A percentile compares a stretch with the other conserved stretches of the same genome.
Conservation (phyloP, 352 stramenopile species). For the Pythium chondricola region DNA sequence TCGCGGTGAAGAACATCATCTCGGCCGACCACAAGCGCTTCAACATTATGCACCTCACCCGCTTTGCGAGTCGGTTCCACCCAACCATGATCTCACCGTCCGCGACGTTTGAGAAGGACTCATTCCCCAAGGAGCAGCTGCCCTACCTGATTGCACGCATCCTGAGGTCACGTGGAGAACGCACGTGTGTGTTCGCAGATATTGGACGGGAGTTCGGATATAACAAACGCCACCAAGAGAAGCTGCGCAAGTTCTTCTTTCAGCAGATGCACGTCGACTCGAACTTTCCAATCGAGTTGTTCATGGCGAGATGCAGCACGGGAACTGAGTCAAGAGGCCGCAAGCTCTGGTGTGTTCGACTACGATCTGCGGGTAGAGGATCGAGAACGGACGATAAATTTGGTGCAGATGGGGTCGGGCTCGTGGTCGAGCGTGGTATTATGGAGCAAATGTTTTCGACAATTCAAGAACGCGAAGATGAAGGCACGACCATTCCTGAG, state of each 20-base stretch:
- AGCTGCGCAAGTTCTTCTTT: constrained; percentile 78
- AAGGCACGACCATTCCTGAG: constrained; percentile 70
- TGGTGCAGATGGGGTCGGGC: constrained; percentile 13
- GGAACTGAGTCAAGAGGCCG: constrained; percentile 45
- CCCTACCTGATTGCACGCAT: constrained; percentile 57
- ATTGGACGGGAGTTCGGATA: constrained; percentile 77
- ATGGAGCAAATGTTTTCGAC: constrained; percentile 75
- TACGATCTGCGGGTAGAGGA: constrained; percentile 20
- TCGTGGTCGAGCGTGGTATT: constrained; percentile 62
- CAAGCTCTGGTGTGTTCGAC: constrained; percentile 75
- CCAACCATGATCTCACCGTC: constrained; percentile 59
- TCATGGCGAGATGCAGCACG: constrained; percentile 77
- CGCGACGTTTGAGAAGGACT: constrained; percentile 42
- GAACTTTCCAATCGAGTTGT: constrained; percentile 65
- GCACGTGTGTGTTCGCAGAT: constrained; percentile 78
- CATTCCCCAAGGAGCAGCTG: constrained; percentile 57
- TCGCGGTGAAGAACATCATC: constrained; percentile 76
- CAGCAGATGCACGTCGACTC: constrained; percentile 55
- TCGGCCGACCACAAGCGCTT: constrained; percentile 59
- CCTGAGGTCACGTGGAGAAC: constrained; percentile 51
- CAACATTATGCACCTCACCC: constrained; percentile 74
- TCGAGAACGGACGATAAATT: constrained; percentile 6
- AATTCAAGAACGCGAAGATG: constrained; percentile 40
- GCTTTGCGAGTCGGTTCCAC: constrained; percentile 57
- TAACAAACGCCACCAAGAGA: constrained; percentile 71